Conservation (phyloP, 306 rosid species). For the Arachis hypogaea region DNA sequence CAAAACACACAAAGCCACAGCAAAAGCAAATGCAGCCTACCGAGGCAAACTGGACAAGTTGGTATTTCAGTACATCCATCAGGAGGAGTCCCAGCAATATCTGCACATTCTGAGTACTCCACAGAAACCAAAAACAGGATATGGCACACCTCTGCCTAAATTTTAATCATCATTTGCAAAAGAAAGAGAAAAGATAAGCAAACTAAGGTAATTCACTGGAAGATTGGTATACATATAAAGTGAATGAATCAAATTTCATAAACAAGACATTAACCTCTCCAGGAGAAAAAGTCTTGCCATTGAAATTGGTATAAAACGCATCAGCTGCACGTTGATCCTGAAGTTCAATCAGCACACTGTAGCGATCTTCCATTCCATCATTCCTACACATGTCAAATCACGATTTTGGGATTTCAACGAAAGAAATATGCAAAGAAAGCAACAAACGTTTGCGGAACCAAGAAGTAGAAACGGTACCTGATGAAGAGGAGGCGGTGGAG, state of each 20-base stretch:
- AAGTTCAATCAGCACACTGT: constrained; percentile 71
- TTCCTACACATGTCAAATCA: constrained; percentile 51
- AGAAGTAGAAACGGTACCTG: constrained; percentile 45
- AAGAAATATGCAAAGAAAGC: background rate
- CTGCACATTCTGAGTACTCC: constrained; percentile 79
- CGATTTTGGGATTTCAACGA: background rate
- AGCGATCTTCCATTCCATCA: constrained; percentile 88
- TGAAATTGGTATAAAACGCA: constrained; percentile 57
- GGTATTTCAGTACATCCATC: constrained; percentile 78
- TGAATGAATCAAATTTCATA: constrained; percentile 1
- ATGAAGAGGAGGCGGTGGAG: constrained; percentile 75
- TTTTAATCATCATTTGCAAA: constrained; percentile 19
- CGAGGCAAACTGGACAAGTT: constrained; percentile 93
- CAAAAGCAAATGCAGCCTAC: constrained; percentile 52
- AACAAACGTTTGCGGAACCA: background rate
- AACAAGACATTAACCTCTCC: constrained; percentile 58
- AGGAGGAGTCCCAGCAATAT: constrained; percentile 80
- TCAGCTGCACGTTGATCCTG: constrained; percentile 56
- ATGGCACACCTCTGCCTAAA: constrained; percentile 92
- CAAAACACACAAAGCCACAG: constrained; percentile 6
- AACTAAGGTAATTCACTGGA: background rate
- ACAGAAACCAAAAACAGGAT: constrained; percentile 70
- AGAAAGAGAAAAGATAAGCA: background rate
- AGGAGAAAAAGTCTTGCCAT: constrained; percentile 78
- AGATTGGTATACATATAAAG: background rate